A percentile compares a stretch with the other conserved stretches of the same genome.
These are phyloP conservation scores for Fusarium sp. DNA, from an alignment of 2,329 filamentous ascomycete genomes.

Conservation along the genomic window DNA sequence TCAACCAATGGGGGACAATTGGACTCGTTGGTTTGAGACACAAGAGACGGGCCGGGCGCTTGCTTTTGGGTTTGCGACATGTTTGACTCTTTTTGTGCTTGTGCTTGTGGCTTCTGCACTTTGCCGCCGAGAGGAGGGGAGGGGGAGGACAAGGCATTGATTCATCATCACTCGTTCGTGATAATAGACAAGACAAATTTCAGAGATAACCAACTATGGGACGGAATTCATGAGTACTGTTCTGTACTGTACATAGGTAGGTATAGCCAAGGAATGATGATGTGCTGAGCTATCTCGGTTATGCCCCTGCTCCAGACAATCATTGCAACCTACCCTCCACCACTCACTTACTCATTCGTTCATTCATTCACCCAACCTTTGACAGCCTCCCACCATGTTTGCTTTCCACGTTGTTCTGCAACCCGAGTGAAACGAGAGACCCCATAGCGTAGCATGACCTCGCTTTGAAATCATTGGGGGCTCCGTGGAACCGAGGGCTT, in stretches of 20 bases:
- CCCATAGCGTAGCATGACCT: slow-evolving; percentile 2
- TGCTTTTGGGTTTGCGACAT: background rate
- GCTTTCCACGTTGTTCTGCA: background rate
- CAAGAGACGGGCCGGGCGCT: background rate
- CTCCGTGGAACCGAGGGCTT: slow-evolving; percentile 7
- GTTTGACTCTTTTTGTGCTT: background rate
- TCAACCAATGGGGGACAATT: background rate
- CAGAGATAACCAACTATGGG: background rate
- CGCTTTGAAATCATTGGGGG: background rate
- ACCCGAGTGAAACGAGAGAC: slow-evolving; percentile 3
- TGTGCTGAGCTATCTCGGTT: background rate
- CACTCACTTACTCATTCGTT: background rate
- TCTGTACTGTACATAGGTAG: background rate
- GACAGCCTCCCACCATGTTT: background rate
- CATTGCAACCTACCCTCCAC: background rate
- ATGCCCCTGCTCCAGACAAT: background rate
- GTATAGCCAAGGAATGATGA: background rate
- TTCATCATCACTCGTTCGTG: background rate
- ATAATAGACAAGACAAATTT: background rate
- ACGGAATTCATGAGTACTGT: background rate
- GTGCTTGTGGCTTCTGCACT: background rate
- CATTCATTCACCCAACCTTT: background rate
- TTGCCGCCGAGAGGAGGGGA: background rate
- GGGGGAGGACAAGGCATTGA: background rate
- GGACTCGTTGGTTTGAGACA: background rate